phyloP scores from a whole-genome alignment of 2,329 filamentous ascomycete genomes.

The Trichophyton mentagrophytes region DNA sequence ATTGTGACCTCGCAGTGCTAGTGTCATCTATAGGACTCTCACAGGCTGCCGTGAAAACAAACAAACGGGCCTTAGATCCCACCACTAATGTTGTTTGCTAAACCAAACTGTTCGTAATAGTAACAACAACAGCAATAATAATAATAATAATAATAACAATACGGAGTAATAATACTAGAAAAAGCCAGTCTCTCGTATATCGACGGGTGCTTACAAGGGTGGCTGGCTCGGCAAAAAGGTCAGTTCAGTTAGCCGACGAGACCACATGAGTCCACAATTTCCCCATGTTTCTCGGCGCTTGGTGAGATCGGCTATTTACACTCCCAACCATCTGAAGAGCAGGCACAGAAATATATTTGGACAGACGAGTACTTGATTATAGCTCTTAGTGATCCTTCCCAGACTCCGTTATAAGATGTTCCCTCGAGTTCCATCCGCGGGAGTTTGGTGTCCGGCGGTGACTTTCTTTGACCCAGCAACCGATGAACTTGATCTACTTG shows the following conservation, averaged over 20 bases:
- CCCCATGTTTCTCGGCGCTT: background rate
- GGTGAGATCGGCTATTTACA: background rate
- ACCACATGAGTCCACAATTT: background rate
- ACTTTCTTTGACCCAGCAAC: constrained; percentile 42
- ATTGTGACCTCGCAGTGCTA: background rate
- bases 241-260: no score
- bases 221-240: no score
- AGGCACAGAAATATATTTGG: no score
- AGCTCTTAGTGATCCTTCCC: background rate
- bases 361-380: background rate
- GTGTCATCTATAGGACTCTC: background rate
- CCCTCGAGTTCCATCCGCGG: constrained; percentile 21
- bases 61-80: background rate
- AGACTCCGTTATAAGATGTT: background rate
- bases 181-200: no score
- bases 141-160: no score
- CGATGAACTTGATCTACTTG: constrained; percentile 37
- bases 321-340: no score
- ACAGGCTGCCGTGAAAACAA: background rate
- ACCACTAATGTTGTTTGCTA: background rate
- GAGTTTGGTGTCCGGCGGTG: constrained; percentile 42
- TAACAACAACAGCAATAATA: no score
- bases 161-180: no score
- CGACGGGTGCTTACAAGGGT: no score
- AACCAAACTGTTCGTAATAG: no score